Percentiles rank a stretch among this genome's conserved stretches.
phyloP scores from a whole-genome alignment of 139 green algal genomes.

The Pycnococcus provasolii region DNA sequence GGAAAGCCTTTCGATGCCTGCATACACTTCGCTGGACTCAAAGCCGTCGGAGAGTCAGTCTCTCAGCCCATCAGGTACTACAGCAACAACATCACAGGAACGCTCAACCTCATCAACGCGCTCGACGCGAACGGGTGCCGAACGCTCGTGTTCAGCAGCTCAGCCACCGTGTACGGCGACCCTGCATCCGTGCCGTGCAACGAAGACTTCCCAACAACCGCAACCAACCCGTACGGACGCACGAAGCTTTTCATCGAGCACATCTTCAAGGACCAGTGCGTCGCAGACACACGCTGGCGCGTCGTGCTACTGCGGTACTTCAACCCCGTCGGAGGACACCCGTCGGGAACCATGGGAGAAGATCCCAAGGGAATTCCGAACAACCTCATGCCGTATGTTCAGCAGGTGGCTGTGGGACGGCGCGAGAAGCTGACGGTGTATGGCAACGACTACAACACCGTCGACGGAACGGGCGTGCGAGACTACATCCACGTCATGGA shows the following conservation, averaged over 20 bases:
- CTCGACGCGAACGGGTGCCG: conserved; percentile 52
- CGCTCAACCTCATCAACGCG: conserved; percentile 65
- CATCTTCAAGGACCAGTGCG: conserved; percentile 53
- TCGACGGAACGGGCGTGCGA: conserved; percentile 55
- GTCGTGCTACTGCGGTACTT: conserved; percentile 88
- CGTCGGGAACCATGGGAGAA: conserved; percentile 72
- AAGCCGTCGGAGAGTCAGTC: conserved; percentile 86
- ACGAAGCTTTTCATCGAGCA: conserved; percentile 96
- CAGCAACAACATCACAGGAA: conserved; percentile 88
- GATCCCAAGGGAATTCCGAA: conserved; percentile 90
- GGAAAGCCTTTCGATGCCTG: conserved; percentile 53
- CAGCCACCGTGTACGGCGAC: conserved; percentile 93
- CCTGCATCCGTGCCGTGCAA: conserved; percentile 76
- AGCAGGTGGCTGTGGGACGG: conserved; percentile 86
- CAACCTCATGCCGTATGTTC: conserved; percentile 99
- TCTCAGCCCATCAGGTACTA: conserved; percentile 90
- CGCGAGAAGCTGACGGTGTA: conserved; percentile 78
- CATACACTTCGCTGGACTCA: conserved; percentile 91
- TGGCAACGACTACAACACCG: conserved; percentile 85
- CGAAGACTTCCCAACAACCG: conserved; percentile 53
- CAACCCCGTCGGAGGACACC: conserved; percentile 70
- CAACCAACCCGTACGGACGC: conserved; percentile 82
- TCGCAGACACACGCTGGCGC: conserved; percentile 61
- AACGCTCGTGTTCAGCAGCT: conserved; percentile 80
- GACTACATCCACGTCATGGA: conserved; percentile 99